phyloP scores from a whole-genome alignment of 805 yeast genomes.

The Candida ipomoeae region DNA sequence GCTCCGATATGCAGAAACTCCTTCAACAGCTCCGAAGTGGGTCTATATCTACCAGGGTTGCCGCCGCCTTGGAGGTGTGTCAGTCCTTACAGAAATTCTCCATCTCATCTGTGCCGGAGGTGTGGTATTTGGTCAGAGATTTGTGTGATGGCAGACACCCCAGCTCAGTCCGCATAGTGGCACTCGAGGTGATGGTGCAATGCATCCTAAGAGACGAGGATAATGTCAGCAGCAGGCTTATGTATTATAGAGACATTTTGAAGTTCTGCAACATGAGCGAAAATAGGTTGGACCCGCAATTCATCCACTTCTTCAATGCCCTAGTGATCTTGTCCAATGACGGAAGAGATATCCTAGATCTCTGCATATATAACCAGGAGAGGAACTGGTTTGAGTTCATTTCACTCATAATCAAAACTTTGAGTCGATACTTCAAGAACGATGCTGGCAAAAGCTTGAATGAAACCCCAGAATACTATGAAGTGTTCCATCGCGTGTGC shows the following conservation, averaged over 20 bases:
- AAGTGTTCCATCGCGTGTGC: slow-evolving; percentile 21
- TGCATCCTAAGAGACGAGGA: slow-evolving; percentile 55
- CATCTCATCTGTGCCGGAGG: slow-evolving; percentile 59
- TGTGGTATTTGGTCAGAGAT: slow-evolving; percentile 68
- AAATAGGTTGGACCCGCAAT: slow-evolving; percentile 43
- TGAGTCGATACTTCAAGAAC: slow-evolving; percentile 12
- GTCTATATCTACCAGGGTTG: slow-evolving; percentile 35
- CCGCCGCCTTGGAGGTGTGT: slow-evolving; percentile 50
- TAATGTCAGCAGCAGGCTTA: slow-evolving; percentile 43
- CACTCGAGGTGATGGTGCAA: slow-evolving; percentile 47
- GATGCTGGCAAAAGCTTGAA: slow-evolving; percentile 3
- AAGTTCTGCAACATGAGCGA: slow-evolving; percentile 35
- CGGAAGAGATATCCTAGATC: slow-evolving; percentile 52
- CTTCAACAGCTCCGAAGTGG: slow-evolving; percentile 38
- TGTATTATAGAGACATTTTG: slow-evolving; percentile 59
- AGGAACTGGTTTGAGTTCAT: slow-evolving; percentile 20
- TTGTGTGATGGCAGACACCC: slow-evolving; percentile 39
- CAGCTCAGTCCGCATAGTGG: slow-evolving; percentile 36
- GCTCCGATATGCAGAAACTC: slow-evolving; percentile 36
- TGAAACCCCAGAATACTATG: slow-evolving; percentile 10
- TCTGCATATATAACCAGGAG: slow-evolving; percentile 41
- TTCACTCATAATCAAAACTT: slow-evolving; percentile 9
- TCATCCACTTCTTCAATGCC: slow-evolving; percentile 46
- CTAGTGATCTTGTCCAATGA: slow-evolving; percentile 45
- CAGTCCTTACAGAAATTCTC: slow-evolving; percentile 49